phyloP scores from a whole-genome alignment of 129 eudicot genomes.

The Glebionis coronaria region DNA sequence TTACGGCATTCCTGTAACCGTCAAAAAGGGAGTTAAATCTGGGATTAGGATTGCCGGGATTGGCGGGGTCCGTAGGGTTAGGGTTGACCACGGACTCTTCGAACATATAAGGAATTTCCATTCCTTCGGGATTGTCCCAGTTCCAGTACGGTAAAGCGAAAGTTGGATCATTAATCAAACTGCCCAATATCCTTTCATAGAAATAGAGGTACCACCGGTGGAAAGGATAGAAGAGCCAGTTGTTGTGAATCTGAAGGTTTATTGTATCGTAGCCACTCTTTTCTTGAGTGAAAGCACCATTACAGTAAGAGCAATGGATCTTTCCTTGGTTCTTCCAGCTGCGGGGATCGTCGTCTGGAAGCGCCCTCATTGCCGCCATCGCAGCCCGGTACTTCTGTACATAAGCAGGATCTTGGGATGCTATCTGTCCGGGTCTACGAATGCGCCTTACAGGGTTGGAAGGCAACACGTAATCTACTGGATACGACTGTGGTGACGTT shows the following conservation, averaged over 20 bases:
- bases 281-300: not conserved
- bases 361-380: conserved; percentile 8
- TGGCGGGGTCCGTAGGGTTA: too few relatives aligned
- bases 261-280: not conserved
- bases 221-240: not conserved
- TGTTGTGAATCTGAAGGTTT: not conserved
- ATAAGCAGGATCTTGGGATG: not conserved
- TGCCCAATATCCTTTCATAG: not conserved
- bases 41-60: not conserved
- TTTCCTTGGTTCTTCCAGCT: not conserved
- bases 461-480: conserved; percentile 14
- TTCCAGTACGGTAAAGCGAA: conserved; percentile 1
- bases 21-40: not conserved
- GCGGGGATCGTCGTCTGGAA: not conserved
- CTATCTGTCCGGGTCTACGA: conserved; percentile 2
- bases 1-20: not conserved
- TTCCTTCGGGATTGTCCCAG: not conserved
- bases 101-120: not conserved
- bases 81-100: not conserved
- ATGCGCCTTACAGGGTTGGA: not conserved
- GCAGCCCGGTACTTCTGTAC: conserved; percentile 30
- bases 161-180: conserved; percentile 1
- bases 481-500: not conserved
- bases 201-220: conserved; percentile 1
- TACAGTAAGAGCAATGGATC: not conserved